Evolutionary conservation across 106 monocot genomes (phyloP).

Genomic region (Amphibolis antarctica): DNA sequence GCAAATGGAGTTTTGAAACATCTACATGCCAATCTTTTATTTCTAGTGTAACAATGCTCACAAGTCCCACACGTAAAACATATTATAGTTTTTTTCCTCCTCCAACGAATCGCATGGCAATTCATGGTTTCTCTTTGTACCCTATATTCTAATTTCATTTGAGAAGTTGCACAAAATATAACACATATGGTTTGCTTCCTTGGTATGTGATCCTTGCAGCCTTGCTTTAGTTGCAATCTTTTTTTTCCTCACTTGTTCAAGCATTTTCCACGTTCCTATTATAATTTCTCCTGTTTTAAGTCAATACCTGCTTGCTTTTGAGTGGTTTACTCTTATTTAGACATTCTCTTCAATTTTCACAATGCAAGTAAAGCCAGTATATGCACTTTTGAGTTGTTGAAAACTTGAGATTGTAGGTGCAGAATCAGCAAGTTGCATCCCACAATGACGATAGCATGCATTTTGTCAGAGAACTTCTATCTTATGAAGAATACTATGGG

Average conservation of each 20-base stretch:
- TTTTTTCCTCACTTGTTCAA: neutral
- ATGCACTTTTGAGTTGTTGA: neutral
- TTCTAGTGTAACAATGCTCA: too few species aligned
- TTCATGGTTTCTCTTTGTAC: too few species aligned
- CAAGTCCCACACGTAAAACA: too few species aligned
- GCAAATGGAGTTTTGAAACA: too few species aligned
- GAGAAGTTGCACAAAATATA: too few species aligned
- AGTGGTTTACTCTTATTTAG: too few species aligned
- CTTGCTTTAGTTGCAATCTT: neutral
- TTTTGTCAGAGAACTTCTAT: conserved; percentile 47
- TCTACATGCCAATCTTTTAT: too few species aligned
- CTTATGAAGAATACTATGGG: conserved; percentile 38
- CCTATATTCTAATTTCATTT: too few species aligned
- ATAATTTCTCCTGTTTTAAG: neutral
- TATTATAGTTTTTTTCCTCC: too few species aligned
- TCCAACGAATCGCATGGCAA: too few species aligned
- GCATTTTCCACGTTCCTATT: neutral
- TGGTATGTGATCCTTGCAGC: neutral
- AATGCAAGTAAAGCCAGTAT: neutral
- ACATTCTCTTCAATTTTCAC: too few species aligned
- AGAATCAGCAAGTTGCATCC: conserved; percentile 1
- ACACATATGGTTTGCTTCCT: too few species aligned
- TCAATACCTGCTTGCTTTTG: neutral
- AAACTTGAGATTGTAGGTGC: conserved; percentile 14
- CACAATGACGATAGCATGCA: conserved; percentile 51